Percentiles rank a stretch among this genome's conserved stretches.
Conservation (phyloP, 768 basidiomycete species). For the Amyloporia xantha region DNA sequence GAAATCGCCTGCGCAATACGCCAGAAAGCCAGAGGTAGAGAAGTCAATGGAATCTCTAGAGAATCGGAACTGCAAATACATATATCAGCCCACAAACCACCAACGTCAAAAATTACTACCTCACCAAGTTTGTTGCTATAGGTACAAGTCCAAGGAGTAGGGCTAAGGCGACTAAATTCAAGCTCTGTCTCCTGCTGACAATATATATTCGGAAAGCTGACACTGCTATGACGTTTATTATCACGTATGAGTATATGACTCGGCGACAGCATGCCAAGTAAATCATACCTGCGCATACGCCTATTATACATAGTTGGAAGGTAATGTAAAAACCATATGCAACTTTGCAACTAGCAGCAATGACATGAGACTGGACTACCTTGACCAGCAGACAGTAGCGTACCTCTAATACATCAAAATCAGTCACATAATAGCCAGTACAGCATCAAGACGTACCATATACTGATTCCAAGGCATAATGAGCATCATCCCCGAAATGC, state of each 20-base stretch:
- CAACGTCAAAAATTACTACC: neutral
- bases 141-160: neutral
- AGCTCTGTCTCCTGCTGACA: neutral
- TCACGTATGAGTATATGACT: neutral
- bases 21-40: neutral
- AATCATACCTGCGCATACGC: neutral
- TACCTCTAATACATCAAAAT: neutral
- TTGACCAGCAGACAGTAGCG: neutral
- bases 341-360: neutral
- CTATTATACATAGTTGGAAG: neutral
- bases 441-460: neutral
- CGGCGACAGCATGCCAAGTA: neutral
- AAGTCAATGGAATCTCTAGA: neutral
- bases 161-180: neutral
- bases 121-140: neutral
- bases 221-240: neutral
- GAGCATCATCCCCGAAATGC: neutral
- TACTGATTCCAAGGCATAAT: neutral
- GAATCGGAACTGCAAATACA: neutral
- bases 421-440: too few species aligned
- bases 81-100: neutral
- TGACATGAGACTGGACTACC: neutral
- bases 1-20: neutral
- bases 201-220: neutral
- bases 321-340: neutral